phyloP scores from a whole-genome alignment of 192 early-diverging fungal species.

The Dimargaris cristalligena region DNA sequence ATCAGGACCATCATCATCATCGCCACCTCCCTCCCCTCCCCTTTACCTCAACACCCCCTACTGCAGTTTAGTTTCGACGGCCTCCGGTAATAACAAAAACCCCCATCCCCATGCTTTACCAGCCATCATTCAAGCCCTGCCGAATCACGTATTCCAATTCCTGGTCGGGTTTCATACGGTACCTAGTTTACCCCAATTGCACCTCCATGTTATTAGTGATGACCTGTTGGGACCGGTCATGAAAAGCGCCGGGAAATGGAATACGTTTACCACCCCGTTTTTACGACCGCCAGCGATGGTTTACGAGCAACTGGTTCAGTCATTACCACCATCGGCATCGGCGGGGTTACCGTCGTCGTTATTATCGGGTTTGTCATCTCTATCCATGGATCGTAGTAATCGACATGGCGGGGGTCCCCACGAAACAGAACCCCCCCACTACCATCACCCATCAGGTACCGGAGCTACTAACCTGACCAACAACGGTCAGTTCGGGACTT shows the following conservation, averaged over 20 bases:
- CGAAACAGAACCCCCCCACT: too few species aligned
- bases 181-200: neutral
- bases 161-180: neutral
- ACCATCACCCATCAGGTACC: too few species aligned
- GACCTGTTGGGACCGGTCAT: neutral
- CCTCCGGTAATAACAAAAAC: neutral
- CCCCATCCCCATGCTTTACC: neutral
- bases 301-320: neutral
- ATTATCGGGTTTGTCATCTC: too few species aligned
- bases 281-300: neutral
- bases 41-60: neutral
- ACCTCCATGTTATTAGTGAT: constrained; percentile 7
- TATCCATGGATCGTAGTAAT: too few species aligned
- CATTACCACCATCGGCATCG: too few species aligned
- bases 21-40: neutral
- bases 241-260: neutral
- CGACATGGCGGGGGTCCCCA: too few species aligned
- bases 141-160: neutral
- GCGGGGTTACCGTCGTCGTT: too few species aligned
- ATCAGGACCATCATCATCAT: neutral
- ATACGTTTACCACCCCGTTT: neutral
- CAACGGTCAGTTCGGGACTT: too few species aligned
- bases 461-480: too few species aligned
- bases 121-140: neutral
- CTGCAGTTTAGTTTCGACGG: neutral